Conservation (phyloP, 2,329 filamentous ascomycete species). For the Mycosphaerelloides madeirae region DNA sequence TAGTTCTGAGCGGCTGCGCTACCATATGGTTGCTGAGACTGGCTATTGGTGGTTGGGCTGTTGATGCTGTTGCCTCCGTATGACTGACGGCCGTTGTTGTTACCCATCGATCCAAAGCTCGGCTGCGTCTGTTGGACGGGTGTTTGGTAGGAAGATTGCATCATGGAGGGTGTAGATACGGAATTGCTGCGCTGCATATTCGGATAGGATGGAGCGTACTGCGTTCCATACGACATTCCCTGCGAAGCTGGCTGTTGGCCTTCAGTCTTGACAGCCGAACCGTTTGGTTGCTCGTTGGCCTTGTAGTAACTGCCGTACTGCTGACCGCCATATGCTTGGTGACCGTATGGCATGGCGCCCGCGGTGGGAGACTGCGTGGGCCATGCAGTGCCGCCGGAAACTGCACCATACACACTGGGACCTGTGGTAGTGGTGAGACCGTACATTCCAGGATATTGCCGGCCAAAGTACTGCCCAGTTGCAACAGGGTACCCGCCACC, state of each 20-base stretch:
- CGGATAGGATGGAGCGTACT: constrained; percentile 25
- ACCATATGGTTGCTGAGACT: constrained; percentile 24
- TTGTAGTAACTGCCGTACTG: constrained; percentile 27
- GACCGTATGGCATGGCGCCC: constrained; percentile 22
- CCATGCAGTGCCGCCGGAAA: constrained; percentile 26
- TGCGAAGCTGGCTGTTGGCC: constrained; percentile 21
- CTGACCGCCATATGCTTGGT: constrained; percentile 23
- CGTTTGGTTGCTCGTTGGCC: constrained; percentile 19
- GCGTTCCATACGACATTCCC: constrained; percentile 24
- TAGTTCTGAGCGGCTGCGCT: constrained; percentile 24
- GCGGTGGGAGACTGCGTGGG: constrained; percentile 23
- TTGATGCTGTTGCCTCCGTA: constrained; percentile 21
- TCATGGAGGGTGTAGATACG: constrained; percentile 24
- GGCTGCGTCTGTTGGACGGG: constrained; percentile 23
- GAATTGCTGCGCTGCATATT: constrained; percentile 25
- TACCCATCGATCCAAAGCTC: constrained; percentile 23
- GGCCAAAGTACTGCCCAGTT: constrained; percentile 29
- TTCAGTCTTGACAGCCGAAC: constrained; percentile 25
- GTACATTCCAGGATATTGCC: constrained; percentile 30
- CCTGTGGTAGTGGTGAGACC: constrained; percentile 21
- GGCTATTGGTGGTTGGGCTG: constrained; percentile 26
- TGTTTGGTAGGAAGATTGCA: constrained; percentile 25
- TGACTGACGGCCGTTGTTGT: constrained; percentile 20
- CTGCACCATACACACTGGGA: constrained; percentile 24
- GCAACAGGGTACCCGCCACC: constrained; percentile 27